phyloP scores from a whole-genome alignment of 192 early-diverging fungal genomes.

The Radiomyces spectabilis region DNA sequence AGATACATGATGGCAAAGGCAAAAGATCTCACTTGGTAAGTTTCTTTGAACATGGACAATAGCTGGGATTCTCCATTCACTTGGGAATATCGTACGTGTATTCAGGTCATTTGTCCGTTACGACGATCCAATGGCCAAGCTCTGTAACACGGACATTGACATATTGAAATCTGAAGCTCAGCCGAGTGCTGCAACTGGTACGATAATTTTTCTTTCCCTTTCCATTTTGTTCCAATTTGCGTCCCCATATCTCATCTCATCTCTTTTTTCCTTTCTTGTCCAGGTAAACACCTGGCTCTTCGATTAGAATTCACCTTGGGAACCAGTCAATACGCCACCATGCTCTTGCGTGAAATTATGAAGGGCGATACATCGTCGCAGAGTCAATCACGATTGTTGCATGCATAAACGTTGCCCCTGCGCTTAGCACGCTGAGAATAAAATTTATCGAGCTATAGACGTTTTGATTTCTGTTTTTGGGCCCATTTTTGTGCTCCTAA shows the following conservation, averaged over 20 bases:
- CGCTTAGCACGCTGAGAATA: no score
- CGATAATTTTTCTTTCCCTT: not conserved
- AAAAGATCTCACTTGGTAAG: slow-evolving; percentile 43
- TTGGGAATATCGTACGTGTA: not conserved
- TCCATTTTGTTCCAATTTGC: no score
- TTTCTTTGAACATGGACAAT: not conserved
- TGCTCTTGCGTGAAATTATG: slow-evolving; percentile 90
- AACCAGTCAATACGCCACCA: slow-evolving; percentile 91
- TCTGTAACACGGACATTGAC: slow-evolving; percentile 61
- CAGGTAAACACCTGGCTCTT: slow-evolving; percentile 69
- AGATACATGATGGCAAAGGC: slow-evolving; percentile 55
- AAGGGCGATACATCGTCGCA: slow-evolving; percentile 18
- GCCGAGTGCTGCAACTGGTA: slow-evolving; percentile 21
- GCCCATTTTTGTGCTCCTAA: no score
- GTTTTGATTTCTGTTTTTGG: no score
- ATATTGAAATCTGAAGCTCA: slow-evolving; percentile 39
- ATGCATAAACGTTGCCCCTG: no score
- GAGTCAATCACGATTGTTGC: slow-evolving; percentile 1
- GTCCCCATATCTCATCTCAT: no score
- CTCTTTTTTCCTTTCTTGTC: no score
- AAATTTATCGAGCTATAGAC: no score
- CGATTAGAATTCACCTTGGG: slow-evolving; percentile 70
- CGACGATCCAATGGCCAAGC: slow-evolving; percentile 46
- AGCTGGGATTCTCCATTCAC: not conserved
- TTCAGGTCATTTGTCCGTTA: slow-evolving; percentile 55